Percentiles rank a stretch among this genome's conserved stretches.
Evolutionary conservation across 257 asterid genomes (phyloP).

Genomic region (Sherardia arvensis): DNA sequence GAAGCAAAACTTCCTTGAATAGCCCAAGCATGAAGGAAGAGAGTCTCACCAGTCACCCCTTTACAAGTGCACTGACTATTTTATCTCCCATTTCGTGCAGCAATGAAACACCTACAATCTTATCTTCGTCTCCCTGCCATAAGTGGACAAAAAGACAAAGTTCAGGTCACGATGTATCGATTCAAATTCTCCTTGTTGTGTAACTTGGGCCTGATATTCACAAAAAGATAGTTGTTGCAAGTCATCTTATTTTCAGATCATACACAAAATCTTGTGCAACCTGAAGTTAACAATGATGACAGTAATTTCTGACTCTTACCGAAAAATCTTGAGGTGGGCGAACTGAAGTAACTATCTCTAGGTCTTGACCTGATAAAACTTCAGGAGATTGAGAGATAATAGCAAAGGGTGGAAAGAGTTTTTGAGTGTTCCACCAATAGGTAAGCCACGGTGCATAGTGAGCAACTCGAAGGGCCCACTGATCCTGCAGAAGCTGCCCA

Average conservation of each 20-base stretch:
- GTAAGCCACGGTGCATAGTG: slow-evolving; percentile 76
- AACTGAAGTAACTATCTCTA: slow-evolving; percentile 31
- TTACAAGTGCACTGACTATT: slow-evolving; percentile 47
- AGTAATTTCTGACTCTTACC: no score
- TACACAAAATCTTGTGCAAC: no score
- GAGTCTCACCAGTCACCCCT: no score
- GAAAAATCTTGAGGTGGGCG: background rate
- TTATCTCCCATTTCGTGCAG: slow-evolving; percentile 56
- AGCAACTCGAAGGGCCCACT: slow-evolving; percentile 72
- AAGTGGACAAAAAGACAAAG: slow-evolving; percentile 63
- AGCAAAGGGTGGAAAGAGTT: slow-evolving; percentile 43
- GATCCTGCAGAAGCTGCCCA: slow-evolving; percentile 43
- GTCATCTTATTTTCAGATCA: no score
- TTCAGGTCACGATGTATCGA: slow-evolving; percentile 59
- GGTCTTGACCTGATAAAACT: slow-evolving; percentile 42
- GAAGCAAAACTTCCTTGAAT: no score
- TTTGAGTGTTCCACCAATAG: slow-evolving; percentile 89
- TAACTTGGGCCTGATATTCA: slow-evolving; percentile 29
- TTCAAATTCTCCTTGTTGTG: slow-evolving; percentile 81
- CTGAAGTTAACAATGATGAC: no score
- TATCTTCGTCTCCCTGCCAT: slow-evolving; percentile 84
- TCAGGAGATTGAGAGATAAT: slow-evolving; percentile 27
- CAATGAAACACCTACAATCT: slow-evolving; percentile 42
- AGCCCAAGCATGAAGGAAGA: no score
- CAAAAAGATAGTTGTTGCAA: no score